phyloP scores from a whole-genome alignment of 345 rosid species.

The Eucalyptus microcorys region DNA sequence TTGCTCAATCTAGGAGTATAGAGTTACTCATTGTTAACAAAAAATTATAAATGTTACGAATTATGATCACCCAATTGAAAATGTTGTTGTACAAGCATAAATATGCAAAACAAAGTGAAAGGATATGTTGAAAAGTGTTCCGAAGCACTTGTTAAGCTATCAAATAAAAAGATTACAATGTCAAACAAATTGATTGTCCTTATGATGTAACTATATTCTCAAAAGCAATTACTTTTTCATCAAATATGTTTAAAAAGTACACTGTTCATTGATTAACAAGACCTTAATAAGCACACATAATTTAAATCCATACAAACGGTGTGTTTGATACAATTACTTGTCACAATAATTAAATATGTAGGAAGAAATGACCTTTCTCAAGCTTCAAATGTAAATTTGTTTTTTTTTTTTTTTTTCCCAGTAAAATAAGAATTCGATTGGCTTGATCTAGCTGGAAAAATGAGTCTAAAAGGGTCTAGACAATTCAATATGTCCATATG shows the following conservation, averaged over 20 bases:
- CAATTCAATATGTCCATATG: neutral
- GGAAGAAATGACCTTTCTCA: neutral
- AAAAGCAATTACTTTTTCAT: neutral
- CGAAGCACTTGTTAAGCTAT: neutral
- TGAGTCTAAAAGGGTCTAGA: neutral
- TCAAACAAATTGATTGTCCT: neutral
- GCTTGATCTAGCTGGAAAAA: neutral
- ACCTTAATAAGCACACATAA: neutral
- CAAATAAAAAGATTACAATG: neutral
- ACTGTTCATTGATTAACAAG: neutral
- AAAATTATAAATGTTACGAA: neutral
- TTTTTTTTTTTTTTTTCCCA: accelerated
- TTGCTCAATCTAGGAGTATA: neutral
- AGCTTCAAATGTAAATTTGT: neutral
- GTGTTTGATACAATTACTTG: neutral
- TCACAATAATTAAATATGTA: neutral
- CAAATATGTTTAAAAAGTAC: neutral
- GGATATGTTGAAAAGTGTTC: neutral
- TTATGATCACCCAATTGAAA: neutral
- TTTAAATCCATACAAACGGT: neutral
- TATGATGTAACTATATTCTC: neutral
- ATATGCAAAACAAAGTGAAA: neutral
- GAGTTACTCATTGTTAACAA: neutral
- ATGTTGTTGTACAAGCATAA: neutral
- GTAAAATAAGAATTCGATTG: neutral